Evolutionary conservation across 345 rosid genomes (phyloP).

Genomic region (Citrus sinensis): DVS_A1.0 CM039165.1:6484501-6485000

Average conservation of each 20-base stretch:
- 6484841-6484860: constrained; percentile 50
- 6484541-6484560: background rate
- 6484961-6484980: constrained; percentile 69
- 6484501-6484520: background rate
- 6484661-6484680: background rate
- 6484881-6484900: constrained; percentile 47
- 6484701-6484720: constrained; percentile 42
- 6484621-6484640: background rate
- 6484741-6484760: constrained; percentile 68
- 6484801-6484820: constrained; percentile 38
- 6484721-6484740: constrained; percentile 59
- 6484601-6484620: background rate
- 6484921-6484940: constrained; percentile 33
- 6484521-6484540: background rate
- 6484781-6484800: constrained; percentile 30
- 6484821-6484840: constrained; percentile 57
- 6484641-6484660: background rate
- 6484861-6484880: constrained; percentile 37
- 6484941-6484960: constrained; percentile 36
- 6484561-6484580: background rate
- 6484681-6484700: background rate
- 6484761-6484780: constrained; percentile 60
- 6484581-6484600: background rate
- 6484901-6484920: constrained; percentile 41
- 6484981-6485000: constrained; percentile 72